These are phyloP conservation scores for Hordeum pubiflorum DNA, from an alignment of 202 grass and related monocot genomes.

Conservation along the genomic window DNA sequence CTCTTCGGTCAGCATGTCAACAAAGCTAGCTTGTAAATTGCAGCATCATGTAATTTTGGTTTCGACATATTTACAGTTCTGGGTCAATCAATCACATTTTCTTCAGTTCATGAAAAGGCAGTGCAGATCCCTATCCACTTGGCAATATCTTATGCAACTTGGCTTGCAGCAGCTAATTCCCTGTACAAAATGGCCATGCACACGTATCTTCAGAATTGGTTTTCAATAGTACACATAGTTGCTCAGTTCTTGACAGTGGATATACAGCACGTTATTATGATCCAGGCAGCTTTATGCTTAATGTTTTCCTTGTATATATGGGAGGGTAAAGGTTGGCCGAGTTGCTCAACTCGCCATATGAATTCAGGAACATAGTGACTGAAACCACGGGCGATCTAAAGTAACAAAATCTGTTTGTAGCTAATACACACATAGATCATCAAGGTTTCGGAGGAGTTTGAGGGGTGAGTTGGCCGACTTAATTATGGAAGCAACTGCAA, in stretches of 20 bases:
- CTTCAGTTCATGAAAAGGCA: background rate
- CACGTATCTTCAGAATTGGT: background rate
- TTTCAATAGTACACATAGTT: too few species aligned
- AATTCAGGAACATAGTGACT: background rate
- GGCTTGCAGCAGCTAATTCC: background rate
- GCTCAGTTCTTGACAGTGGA: too few species aligned
- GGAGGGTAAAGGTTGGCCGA: background rate
- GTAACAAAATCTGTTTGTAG: background rate
- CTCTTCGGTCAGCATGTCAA: background rate
- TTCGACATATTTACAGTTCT: too few species aligned
- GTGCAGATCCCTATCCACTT: background rate
- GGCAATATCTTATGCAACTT: background rate
- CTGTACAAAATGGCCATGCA: background rate
- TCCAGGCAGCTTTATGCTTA: background rate
- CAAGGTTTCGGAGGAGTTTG: background rate
- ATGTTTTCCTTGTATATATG: too few species aligned
- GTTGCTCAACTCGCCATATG: background rate
- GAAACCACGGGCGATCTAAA: background rate
- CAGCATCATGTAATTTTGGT: constrained; percentile 15
- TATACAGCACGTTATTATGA: background rate
- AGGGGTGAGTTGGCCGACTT: too few species aligned
- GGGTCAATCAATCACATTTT: background rate
- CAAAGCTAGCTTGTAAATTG: background rate
- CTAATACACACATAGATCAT: background rate
- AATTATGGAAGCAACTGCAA: too few species aligned